Evolutionary conservation across 1,139 yeast species (phyloP).

Genomic region (Torulaspora pretoriensis): DNA sequence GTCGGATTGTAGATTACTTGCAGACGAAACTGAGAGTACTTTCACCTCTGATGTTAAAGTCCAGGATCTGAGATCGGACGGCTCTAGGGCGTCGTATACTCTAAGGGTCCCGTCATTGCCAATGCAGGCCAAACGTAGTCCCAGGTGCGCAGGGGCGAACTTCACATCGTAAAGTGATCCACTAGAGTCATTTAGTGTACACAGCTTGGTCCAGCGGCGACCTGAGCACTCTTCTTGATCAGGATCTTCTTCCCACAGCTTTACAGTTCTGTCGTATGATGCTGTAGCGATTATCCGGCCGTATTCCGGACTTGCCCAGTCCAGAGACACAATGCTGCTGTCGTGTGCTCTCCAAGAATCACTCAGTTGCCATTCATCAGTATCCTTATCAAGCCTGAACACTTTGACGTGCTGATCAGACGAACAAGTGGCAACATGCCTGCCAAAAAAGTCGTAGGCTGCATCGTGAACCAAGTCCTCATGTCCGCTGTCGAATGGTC

Average conservation of each 20-base stretch:
- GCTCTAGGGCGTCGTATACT: slow-evolving; percentile 84
- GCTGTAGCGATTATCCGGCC: slow-evolving; percentile 84
- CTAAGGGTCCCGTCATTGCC: slow-evolving; percentile 88
- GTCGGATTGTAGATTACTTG: slow-evolving; percentile 78
- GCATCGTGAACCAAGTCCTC: slow-evolving; percentile 88
- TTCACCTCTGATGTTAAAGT: slow-evolving; percentile 66
- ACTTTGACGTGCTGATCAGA: slow-evolving; percentile 90
- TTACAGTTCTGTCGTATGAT: slow-evolving; percentile 83
- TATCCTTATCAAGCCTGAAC: slow-evolving; percentile 61
- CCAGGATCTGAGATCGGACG: slow-evolving; percentile 82
- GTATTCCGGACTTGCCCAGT: slow-evolving; percentile 94
- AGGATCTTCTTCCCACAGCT: slow-evolving; percentile 86
- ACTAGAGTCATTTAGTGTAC: slow-evolving; percentile 74
- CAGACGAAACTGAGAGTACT: slow-evolving; percentile 66
- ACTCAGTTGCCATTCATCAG: slow-evolving; percentile 65
- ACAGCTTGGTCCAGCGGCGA: slow-evolving; percentile 71
- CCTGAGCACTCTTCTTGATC: slow-evolving; percentile 75
- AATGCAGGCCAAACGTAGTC: slow-evolving; percentile 78
- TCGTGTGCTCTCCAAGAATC: slow-evolving; percentile 97
- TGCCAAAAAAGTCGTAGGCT: slow-evolving; percentile 85
- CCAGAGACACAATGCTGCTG: slow-evolving; percentile 71
- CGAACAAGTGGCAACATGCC: slow-evolving; percentile 84
- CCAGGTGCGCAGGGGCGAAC: slow-evolving; percentile 84
- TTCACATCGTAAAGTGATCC: slow-evolving; percentile 88
- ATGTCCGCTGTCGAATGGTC: slow-evolving; percentile 82